Conservation (phyloP, 2,329 filamentous ascomycete genomes). For the Raffaelea albimanens region DNA sequence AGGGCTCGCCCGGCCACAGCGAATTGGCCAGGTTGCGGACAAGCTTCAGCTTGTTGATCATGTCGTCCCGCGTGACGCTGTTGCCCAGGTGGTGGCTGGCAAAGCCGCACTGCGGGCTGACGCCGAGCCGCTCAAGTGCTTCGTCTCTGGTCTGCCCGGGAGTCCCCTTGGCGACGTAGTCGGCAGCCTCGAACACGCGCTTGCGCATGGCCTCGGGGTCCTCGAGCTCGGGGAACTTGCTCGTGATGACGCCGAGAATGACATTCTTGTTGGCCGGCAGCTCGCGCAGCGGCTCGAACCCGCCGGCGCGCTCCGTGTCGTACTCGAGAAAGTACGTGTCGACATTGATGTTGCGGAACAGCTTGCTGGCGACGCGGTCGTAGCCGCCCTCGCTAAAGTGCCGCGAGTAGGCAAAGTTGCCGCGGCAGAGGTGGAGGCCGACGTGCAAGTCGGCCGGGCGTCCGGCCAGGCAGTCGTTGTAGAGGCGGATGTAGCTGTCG, state of each 20-base stretch:
- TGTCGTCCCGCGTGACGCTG: conserved; percentile 54
- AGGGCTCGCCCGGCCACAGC: conserved; percentile 41
- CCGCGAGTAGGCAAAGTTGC: conserved; percentile 53
- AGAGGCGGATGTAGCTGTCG: conserved; percentile 61
- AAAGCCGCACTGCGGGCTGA: conserved; percentile 63
- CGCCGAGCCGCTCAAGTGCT: conserved; percentile 54
- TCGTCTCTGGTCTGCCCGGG: conserved; percentile 50
- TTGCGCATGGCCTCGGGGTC: conserved; percentile 44
- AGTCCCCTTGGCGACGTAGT: conserved; percentile 56
- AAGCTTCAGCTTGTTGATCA: conserved; percentile 61
- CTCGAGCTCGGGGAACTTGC: conserved; percentile 15
- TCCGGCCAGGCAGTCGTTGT: conserved; percentile 58
- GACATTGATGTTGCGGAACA: conserved; percentile 49
- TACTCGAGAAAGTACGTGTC: conserved; percentile 41
- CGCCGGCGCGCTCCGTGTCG: conserved; percentile 45
- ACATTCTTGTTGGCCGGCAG: conserved; percentile 53
- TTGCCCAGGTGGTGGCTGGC: conserved; percentile 63
- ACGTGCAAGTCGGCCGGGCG: conserved; percentile 58
- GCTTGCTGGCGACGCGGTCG: conserved; percentile 50
- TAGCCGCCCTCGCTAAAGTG: conserved; percentile 58
- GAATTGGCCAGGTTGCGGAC: conserved; percentile 57
- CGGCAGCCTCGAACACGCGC: conserved; percentile 47
- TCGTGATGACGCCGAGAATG: conserved; percentile 44
- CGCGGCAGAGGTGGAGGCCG: conserved; percentile 57
- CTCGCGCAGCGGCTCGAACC: conserved; percentile 51